These are phyloP conservation scores for Termitomyces bulborhizus DNA, from an alignment of 768 basidiomycete species.

Conservation along the genomic window DNA sequence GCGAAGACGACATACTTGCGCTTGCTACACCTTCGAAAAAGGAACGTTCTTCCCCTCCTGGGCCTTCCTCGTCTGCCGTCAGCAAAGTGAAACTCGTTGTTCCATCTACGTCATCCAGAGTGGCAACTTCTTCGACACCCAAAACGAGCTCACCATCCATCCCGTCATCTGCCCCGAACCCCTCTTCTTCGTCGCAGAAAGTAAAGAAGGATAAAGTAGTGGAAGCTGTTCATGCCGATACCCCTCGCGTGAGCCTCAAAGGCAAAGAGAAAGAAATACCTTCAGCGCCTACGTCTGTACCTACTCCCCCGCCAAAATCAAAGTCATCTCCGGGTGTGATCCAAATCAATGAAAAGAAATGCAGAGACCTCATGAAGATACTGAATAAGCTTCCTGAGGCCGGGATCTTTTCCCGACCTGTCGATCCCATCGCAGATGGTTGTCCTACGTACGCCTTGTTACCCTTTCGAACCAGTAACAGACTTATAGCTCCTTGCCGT, in stretches of 20 bases:
- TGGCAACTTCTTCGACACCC: neutral
- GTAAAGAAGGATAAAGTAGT: conserved; percentile 40
- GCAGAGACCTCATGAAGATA: conserved; percentile 60
- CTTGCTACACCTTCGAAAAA: conserved; percentile 61
- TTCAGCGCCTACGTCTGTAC: conserved; percentile 15
- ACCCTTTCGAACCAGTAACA: neutral
- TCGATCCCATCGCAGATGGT: conserved; percentile 77
- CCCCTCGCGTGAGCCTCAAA: conserved; percentile 46
- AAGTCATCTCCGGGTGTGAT: conserved; percentile 31
- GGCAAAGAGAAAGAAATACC: conserved; percentile 67
- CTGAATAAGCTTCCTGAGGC: conserved; percentile 61
- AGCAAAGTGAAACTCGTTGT: conserved; percentile 17
- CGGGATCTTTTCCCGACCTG: conserved; percentile 71
- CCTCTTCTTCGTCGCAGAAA: conserved; percentile 15
- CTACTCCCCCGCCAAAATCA: conserved; percentile 29
- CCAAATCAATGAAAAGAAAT: conserved; percentile 79
- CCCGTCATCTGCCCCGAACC: conserved; percentile 10
- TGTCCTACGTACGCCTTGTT: conserved; percentile 75
- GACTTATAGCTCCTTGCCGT: neutral
- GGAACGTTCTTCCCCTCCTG: conserved; percentile 38
- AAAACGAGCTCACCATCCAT: neutral
- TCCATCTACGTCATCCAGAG: conserved; percentile 16
- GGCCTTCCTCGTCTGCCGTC: conserved; percentile 22
- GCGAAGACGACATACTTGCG: conserved; percentile 60
- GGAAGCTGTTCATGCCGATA: conserved; percentile 20